Conservation (phyloP, 2,329 filamentous ascomycete species). For the Sclerotinia subarctica region DNA sequence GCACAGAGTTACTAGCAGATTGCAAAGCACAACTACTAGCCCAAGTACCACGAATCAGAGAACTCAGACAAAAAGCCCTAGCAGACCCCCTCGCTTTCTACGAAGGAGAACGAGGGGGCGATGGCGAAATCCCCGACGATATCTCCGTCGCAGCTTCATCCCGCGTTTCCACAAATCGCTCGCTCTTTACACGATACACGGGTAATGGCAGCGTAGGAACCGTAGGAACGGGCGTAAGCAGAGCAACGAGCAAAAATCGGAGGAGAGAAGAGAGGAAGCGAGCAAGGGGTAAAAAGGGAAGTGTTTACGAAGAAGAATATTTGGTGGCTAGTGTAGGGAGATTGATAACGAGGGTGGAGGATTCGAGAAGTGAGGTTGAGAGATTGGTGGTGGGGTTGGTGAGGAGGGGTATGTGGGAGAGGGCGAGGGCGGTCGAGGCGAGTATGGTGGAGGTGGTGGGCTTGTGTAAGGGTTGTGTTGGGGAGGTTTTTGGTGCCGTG, state of each 20-base stretch:
- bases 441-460: conserved; percentile 72
- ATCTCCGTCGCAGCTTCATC: conserved; percentile 83
- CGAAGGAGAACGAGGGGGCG: conserved; percentile 66
- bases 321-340: conserved; percentile 82
- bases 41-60: conserved; percentile 80
- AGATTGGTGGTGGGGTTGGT: conserved; percentile 73
- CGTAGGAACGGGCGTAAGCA: conserved; percentile 67
- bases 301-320: conserved; percentile 97
- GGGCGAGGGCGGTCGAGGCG: conserved; percentile 72
- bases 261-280: conserved; percentile 91
- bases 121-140: conserved; percentile 80
- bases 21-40: conserved; percentile 81
- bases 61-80: conserved; percentile 75
- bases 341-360: conserved; percentile 78
- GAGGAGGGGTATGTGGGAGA: conserved; percentile 80
- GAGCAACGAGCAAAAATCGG: conserved; percentile 84
- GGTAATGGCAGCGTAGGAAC: conserved; percentile 58
- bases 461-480: conserved; percentile 62
- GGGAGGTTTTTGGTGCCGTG: conserved; percentile 62
- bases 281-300: conserved; percentile 90
- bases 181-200: conserved; percentile 90
- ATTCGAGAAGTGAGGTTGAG: conserved; percentile 65
- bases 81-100: conserved; percentile 88
- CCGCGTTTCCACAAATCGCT: conserved; percentile 75
- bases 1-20: conserved; percentile 89